Percentiles rank a stretch among this genome's conserved stretches.
phyloP scores from a whole-genome alignment of 2,329 filamentous ascomycete species.

The Colletotrichum endophyticum region DNA sequence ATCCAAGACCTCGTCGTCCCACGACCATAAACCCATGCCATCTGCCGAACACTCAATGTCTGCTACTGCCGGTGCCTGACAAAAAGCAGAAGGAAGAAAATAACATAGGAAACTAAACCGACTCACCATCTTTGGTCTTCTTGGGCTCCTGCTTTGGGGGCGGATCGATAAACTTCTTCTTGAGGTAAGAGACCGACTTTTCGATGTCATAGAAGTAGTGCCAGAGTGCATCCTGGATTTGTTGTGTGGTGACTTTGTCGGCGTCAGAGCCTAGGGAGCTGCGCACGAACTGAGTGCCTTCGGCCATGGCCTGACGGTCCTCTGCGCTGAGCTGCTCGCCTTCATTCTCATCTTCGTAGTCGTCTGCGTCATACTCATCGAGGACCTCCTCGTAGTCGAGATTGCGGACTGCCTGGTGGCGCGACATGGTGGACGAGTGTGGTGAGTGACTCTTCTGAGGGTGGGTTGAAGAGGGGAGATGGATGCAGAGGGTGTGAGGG shows the following conservation, averaged over 20 bases:
- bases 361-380: slow-evolving; percentile 53
- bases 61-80: slow-evolving; percentile 12
- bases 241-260: slow-evolving; percentile 59
- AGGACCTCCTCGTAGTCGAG: slow-evolving; percentile 55
- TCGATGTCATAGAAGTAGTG: slow-evolving; percentile 94
- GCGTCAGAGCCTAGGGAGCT: slow-evolving; percentile 66
- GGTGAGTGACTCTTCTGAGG: background rate
- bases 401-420: slow-evolving; percentile 51
- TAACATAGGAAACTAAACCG: background rate
- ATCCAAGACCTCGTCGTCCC: background rate
- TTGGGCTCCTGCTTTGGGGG: slow-evolving; percentile 44
- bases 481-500: background rate
- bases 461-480: background rate
- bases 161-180: slow-evolving; percentile 63
- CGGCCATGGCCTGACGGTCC: slow-evolving; percentile 58
- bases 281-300: slow-evolving; percentile 71
- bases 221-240: slow-evolving; percentile 92
- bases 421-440: slow-evolving; percentile 43
- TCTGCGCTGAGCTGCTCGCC: slow-evolving; percentile 52
- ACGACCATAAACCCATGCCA: slow-evolving; percentile 14
- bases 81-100: background rate
- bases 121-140: slow-evolving; percentile 49
- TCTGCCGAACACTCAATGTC: slow-evolving; percentile 25
- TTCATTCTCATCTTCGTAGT: slow-evolving; percentile 48
- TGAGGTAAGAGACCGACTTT: slow-evolving; percentile 82